Conservation (phyloP, 208 protist genomes). For the Acanthamoeba triangularis region DNA sequence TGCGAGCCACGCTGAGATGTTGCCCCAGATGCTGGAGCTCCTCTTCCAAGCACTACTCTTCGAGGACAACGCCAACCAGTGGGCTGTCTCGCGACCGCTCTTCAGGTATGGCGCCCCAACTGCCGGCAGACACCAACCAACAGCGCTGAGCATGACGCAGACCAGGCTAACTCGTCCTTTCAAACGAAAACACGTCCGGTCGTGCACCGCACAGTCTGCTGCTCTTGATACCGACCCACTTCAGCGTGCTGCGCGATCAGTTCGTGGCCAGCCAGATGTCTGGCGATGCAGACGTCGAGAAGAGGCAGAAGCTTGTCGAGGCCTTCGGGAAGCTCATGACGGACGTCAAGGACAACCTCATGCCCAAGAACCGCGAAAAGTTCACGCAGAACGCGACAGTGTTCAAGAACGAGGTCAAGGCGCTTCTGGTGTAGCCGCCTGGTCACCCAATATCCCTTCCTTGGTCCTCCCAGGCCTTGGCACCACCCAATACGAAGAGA, state of each 20-base stretch:
- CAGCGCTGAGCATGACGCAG: no score
- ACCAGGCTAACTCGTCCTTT: neutral
- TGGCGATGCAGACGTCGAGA: slow-evolving; percentile 35
- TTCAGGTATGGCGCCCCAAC: slow-evolving; percentile 60
- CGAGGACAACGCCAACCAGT: slow-evolving; percentile 87
- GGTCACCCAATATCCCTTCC: no score
- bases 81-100: slow-evolving; percentile 85
- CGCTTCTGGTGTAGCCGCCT: slow-evolving; percentile 53
- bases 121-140: neutral
- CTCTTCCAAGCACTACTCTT: slow-evolving; percentile 86
- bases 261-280: neutral
- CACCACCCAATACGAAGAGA: no score
- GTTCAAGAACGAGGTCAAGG: slow-evolving; percentile 87
- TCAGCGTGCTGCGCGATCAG: neutral
- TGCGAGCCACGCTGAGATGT: slow-evolving; percentile 64
- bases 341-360: slow-evolving; percentile 88
- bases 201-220: slow-evolving; percentile 4
- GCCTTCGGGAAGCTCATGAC: slow-evolving; percentile 89
- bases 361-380: slow-evolving; percentile 89
- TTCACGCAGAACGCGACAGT: slow-evolving; percentile 89
- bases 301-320: slow-evolving; percentile 82
- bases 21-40: slow-evolving; percentile 78
- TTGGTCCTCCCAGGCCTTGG: no score
- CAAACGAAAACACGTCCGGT: neutral
- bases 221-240: slow-evolving; percentile 55